These are phyloP conservation scores for Cryptococcus sp. DNA, from an alignment of 1,284 basidiomycete genomes.

Conservation along the genomic window DNA sequence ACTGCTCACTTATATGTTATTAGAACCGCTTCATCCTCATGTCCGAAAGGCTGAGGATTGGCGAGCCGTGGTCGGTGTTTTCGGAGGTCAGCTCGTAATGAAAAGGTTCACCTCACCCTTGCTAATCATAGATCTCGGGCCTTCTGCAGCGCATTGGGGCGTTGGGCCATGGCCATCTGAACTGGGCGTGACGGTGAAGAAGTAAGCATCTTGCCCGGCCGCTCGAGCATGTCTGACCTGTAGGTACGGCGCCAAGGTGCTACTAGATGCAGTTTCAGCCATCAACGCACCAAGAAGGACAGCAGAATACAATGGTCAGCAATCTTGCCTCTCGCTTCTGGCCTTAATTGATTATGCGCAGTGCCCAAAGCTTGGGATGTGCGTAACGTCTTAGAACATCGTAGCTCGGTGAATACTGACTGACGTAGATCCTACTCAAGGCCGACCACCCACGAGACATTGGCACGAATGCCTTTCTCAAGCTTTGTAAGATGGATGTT, in stretches of 20 bases:
- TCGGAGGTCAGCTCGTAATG: constrained; percentile 24
- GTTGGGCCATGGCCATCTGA: constrained; percentile 33
- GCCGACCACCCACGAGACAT: constrained; percentile 24
- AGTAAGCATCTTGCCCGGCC: constrained; percentile 6
- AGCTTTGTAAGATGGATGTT: constrained; percentile 37
- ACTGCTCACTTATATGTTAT: constrained; percentile 30
- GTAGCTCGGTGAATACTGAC: no score
- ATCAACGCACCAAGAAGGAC: constrained; percentile 40
- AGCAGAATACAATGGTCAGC: constrained; percentile 42
- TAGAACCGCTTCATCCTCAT: constrained; percentile 27
- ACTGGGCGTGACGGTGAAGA: constrained; percentile 18
- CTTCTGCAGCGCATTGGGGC: constrained; percentile 31
- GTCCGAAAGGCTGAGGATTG: constrained; percentile 26
- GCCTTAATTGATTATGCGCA: constrained; percentile 9
- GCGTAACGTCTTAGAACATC: constrained; percentile 1
- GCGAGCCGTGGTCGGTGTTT: constrained; percentile 36
- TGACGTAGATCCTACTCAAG: constrained; percentile 26
- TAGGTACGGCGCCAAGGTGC: constrained; percentile 27
- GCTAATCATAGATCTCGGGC: constrained; percentile 26
- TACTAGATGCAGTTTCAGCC: constrained; percentile 34
- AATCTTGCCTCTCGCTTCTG: not conserved
- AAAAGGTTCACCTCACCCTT: not conserved
- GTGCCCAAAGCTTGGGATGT: constrained; percentile 41
- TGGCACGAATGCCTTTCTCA: constrained; percentile 34
- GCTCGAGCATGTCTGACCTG: no score